Evolutionary conservation across 352 stramenopile genomes (phyloP), one percentile per base, ranked within the genome.

Genomic region (Thraustochytrium sp.): DNA sequence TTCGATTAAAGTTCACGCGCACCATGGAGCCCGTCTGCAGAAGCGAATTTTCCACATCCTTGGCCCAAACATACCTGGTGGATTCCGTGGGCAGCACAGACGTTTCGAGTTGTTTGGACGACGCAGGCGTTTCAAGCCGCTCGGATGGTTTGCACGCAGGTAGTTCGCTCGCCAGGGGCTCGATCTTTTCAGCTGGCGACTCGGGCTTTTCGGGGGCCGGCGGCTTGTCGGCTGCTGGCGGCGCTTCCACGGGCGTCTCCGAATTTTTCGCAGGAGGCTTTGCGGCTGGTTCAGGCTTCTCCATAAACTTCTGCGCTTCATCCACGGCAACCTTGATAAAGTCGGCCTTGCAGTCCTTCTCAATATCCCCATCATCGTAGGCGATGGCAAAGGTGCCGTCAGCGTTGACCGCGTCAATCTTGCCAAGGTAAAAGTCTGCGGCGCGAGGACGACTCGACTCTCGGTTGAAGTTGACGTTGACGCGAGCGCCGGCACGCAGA

Each of bases 261-360:
- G n/a, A n/a, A n/a, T n/a, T n/a, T n/a, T n/a, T n/a, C n/a, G n/a
- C n/a, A n/a, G n/a, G n/a, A n/a, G n/a, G n/a, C n/a, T n/a, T n/a
- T n/a, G n/a, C n/a, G n/a, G n/a, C n/a, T n/a, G n/a, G n/a, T n/a
- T n/a, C n/a, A n/a, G n/a, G n/a, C n/a, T n/a, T n/a, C n/a, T n/a
- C n/a, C n/a, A n/a, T n/a, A n/a, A n/a, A n/a, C n/a, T n/a, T n/a
- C n/a, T n/a, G n/a, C n/a, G n/a, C n/a, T 54, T 46, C 62, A 13
- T 5, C 5, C 21, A 74, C 62, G 21, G n/a, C 68, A 11, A 80
- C 68, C 26, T 80, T 80, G 34, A 80, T 80, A 51, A 65, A 64
- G 13, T 80, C 68, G 11, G 63, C 4, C 48, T 64, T 80, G 53
- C 68, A 80, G 49, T 80, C 68, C 21, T 80, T 75, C 49, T 80